Evolutionary conservation across 805 yeast species (phyloP), one percentile per base, ranked within the genome.

Genomic region (Nakazawaea anatomiae): DNA sequence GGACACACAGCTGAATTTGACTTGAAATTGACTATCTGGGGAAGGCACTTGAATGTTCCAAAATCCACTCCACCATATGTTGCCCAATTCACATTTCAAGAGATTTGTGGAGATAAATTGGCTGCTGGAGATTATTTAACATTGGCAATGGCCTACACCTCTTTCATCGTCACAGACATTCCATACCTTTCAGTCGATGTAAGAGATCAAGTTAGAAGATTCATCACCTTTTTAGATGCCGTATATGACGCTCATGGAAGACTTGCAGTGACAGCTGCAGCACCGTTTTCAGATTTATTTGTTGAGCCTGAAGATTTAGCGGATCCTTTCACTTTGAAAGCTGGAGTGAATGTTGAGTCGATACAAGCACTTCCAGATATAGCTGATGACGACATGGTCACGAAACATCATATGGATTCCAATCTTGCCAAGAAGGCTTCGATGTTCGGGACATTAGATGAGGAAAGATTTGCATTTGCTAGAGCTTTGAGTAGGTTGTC

Each of bases 111-210:
- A 1, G 70, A 75, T 54, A 92, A 95, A 9, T 69, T 89, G 55
- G 90, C 96, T 14, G 97, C 98, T 0, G 98, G 97, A 8, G 99
- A 94, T 66, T 94, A 94, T 62, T 75, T 94, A 42, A 82, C 89
- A 25, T 70, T 94, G 54, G 96, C 97, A 9, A 75, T 78, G 5
- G 71, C 83, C 11, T 94, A 83, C 71, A 78, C 80, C 48, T 79
- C 90, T 6, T 85, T 90, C 57, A 82, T 94, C n/a, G 77, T 94
- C 44, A 89, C 97, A 0, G 98, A 94, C 63, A 90, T 94, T 42
- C 99, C 99, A 9, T 83, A 83, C 55, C 68, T 94, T 60, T 82
- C 95, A 25, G 75, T 86, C 10, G 77, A 85, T 57, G 85, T 81
- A 45, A 77, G 96, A 55, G 97, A 94, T 60, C 77, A 85, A 57